Percentiles rank a stretch among this genome's conserved stretches.
These are phyloP conservation scores for Penicillium dipodomyicola DNA, from an alignment of 495 filamentous ascomycete genomes.

Conservation along the genomic window DNA sequence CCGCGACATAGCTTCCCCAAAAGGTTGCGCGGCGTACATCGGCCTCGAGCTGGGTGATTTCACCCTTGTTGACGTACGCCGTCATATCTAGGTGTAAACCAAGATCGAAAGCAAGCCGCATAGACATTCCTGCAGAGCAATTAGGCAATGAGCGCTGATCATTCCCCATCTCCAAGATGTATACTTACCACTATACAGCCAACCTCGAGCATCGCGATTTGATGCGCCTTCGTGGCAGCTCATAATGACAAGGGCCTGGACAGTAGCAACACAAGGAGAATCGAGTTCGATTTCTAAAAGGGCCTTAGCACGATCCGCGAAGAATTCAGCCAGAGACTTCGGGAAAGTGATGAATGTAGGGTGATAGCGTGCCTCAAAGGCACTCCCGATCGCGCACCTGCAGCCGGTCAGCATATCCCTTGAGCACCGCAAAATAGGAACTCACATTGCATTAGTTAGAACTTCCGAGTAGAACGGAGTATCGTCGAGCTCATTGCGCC, in stretches of 20 bases:
- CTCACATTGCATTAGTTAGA: slow-evolving; percentile 51
- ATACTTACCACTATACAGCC: slow-evolving; percentile 48
- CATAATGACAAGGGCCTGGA: slow-evolving; percentile 49
- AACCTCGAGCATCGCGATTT: slow-evolving; percentile 50
- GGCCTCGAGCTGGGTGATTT: slow-evolving; percentile 44
- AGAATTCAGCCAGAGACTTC: slow-evolving; percentile 48
- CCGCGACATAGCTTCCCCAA: slow-evolving; percentile 52
- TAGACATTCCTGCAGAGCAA: slow-evolving; percentile 42
- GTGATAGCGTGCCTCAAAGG: slow-evolving; percentile 48
- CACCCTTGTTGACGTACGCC: slow-evolving; percentile 43
- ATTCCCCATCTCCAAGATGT: neutral
- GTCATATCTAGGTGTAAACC: slow-evolving; percentile 50
- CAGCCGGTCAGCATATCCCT: slow-evolving; percentile 5
- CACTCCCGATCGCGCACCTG: slow-evolving; percentile 50
- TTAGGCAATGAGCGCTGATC: slow-evolving; percentile 9
- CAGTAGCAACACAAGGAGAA: slow-evolving; percentile 49
- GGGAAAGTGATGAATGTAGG: slow-evolving; percentile 49
- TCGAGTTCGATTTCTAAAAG: slow-evolving; percentile 51
- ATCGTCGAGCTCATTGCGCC: slow-evolving; percentile 43
- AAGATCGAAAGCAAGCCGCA: slow-evolving; percentile 51
- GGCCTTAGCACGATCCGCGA: slow-evolving; percentile 49
- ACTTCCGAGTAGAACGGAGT: slow-evolving; percentile 51
- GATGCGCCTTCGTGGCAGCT: slow-evolving; percentile 48
- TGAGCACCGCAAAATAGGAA: neutral
- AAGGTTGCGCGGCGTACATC: slow-evolving; percentile 46